A percentile compares a stretch with the other conserved stretches of the same genome.
These are phyloP conservation scores for Buxus sempervirens DNA, from an alignment of 164 flowering plant species.

Conservation along the genomic window DNA sequence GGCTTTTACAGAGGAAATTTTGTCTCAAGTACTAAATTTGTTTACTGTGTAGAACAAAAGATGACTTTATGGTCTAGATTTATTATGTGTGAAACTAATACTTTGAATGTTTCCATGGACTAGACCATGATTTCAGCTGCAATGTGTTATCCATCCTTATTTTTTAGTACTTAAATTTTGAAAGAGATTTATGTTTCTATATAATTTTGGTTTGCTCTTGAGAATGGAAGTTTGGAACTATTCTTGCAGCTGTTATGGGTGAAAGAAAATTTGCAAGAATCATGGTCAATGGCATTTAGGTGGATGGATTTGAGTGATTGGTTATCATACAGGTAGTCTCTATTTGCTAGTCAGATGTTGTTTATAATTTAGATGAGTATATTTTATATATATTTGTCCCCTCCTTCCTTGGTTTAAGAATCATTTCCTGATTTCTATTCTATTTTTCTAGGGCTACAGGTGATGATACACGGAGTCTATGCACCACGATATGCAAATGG, in stretches of 20 bases:
- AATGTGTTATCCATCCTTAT: not conserved
- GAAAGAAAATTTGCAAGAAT: slow-evolving; percentile 88
- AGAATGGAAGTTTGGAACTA: not conserved
- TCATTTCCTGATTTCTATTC: slow-evolving; percentile 1
- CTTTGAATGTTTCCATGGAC: not conserved
- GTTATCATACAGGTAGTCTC: slow-evolving; percentile 78
- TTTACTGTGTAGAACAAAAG: not conserved
- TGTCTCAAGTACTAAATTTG: not conserved
- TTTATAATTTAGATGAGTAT: too few relatives aligned
- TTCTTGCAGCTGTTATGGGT: slow-evolving; percentile 93
- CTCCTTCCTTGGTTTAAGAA: too few relatives aligned
- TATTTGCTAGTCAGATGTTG: slow-evolving; percentile 7
- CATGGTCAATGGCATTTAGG: slow-evolving; percentile 94
- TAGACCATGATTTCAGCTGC: slow-evolving; percentile 66
- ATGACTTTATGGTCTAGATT: not conserved
- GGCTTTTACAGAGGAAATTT: not conserved
- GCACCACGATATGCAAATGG: slow-evolving; percentile 99
- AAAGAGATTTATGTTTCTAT: not conserved
- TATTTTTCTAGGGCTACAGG: slow-evolving; percentile 75
- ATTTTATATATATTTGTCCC: too few relatives aligned
- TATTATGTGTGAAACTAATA: too few relatives aligned
- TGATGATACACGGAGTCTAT: slow-evolving; percentile 94
- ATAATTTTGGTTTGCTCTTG: not conserved
- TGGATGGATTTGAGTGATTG: slow-evolving; percentile 99
- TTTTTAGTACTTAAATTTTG: not conserved